Conservation (phyloP, 257 asterid genomes). For the Lavandula angustifolia region DNA sequence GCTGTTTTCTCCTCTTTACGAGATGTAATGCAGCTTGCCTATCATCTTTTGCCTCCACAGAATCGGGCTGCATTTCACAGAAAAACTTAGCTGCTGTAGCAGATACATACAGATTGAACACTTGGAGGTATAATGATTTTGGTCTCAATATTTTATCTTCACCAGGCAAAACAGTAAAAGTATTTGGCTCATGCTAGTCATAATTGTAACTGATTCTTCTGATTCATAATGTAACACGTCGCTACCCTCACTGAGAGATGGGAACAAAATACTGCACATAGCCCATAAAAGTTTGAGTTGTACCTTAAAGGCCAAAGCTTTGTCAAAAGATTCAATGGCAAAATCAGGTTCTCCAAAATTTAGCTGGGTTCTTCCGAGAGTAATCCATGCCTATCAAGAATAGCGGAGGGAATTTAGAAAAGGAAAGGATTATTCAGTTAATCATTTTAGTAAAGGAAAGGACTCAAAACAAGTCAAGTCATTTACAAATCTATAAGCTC, state of each 20-base stretch:
- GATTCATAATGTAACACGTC: too few species aligned
- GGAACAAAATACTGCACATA: not conserved
- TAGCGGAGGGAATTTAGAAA: not conserved
- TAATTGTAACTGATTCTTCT: too few species aligned
- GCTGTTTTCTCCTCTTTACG: constrained; percentile 71
- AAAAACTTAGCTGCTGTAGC: not conserved
- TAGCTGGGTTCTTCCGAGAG: constrained; percentile 88
- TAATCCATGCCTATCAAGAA: constrained; percentile 79
- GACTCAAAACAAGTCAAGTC: constrained; percentile 8
- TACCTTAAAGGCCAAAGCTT: constrained; percentile 82
- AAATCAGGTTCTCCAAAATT: constrained; percentile 91
- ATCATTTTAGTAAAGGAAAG: not conserved
- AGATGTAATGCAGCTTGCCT: constrained; percentile 59
- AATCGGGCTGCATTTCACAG: constrained; percentile 61
- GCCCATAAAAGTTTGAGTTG: not conserved
- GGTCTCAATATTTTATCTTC: not conserved
- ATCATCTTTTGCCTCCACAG: constrained; percentile 61
- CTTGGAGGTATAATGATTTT: not conserved
- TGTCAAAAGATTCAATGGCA: constrained; percentile 83
- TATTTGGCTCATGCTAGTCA: too few species aligned
- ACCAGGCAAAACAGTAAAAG: not conserved
- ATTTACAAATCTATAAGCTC: too few species aligned
- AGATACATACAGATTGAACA: not conserved
- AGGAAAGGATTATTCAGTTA: not conserved
- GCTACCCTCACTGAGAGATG: not conserved